Base-by-base conservation (phyloP, 441 rosid genomes). In the Euphorbia corollata region DNA sequence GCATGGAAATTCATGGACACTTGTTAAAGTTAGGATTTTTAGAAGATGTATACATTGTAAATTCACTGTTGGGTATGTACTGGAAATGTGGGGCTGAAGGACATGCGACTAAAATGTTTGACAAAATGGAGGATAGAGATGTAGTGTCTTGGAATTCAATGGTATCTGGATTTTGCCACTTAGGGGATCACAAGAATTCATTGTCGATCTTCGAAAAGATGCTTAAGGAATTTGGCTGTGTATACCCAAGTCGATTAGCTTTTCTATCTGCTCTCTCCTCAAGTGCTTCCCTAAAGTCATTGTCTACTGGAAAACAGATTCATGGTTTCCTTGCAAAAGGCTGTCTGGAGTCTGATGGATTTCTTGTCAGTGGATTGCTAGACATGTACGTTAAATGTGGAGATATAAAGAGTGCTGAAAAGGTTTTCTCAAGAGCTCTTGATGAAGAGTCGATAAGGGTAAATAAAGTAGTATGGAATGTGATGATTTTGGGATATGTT, bases 331-430 rank as follows among this genome's bases (percentile, higher is more conserved):
- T 69, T 43, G 56, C 73, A 47, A 83, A 81, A 77, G 60, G 27
- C 51, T 73, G 71, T 5, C 60, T 77, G 63, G 63, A 69, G 32
- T 48, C 15, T 63, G 71, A 79, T 69, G 80, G 69, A 41, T 79
- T 69, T 70, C 65, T 81, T 74, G 72, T 72, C 32, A 71, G 75
- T 32, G 79, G 68, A 11, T 67, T 83, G 67, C 69, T 77, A 41
- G 81, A 76, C 19, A 72, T 80, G 82, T 82, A 80, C 69, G 76
- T 80, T 82, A 80, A 82, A 72, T 80, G 79, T 20, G 72, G 76
- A 20, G 79, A 78, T 61, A 23, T 82, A 19, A 72, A 67, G 72
- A 76, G 45, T 62, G 76, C 80, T 47, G 60, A 78, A 66, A 43
- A 41, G 66, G 72, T 82, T 58, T 78, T 78, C 64, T 65, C 15